These are phyloP conservation scores for Mycosphaerelloides madeirae DNA, from an alignment of 2,329 filamentous ascomycete species.

Conservation along the genomic window DNA sequence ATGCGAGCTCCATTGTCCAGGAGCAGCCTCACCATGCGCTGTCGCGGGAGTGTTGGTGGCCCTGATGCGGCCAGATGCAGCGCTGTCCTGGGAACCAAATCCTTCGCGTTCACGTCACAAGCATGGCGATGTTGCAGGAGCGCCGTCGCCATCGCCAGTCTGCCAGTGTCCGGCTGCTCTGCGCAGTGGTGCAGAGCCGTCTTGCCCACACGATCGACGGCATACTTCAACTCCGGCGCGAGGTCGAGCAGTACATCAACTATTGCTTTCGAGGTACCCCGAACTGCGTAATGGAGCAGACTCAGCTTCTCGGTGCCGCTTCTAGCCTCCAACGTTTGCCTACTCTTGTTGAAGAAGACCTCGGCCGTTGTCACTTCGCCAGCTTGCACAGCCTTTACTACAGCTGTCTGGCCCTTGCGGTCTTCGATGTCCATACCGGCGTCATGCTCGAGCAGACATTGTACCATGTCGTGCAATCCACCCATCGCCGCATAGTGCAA, in stretches of 20 bases:
- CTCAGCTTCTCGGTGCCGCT: constrained; percentile 17
- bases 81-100: constrained; percentile 13
- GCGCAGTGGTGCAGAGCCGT: constrained; percentile 21
- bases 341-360: constrained; percentile 10
- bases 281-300: constrained; percentile 17
- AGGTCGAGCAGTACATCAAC: constrained; percentile 17
- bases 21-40: constrained; percentile 15
- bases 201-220: constrained; percentile 16
- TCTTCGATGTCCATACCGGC: constrained; percentile 16
- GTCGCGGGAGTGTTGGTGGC: constrained; percentile 5
- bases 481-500: constrained; percentile 17
- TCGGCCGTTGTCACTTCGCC: constrained; percentile 14
- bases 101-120: constrained; percentile 16
- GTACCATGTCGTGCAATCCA: constrained; percentile 16
- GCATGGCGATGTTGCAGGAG: constrained; percentile 11
- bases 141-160: constrained; percentile 10
- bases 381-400: constrained; percentile 16
- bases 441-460: constrained; percentile 16
- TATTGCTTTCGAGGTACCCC: constrained; percentile 8
- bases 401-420: constrained; percentile 14
- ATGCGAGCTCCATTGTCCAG: constrained; percentile 12
- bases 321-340: constrained; percentile 9
- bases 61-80: constrained; percentile 18
- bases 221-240: constrained; percentile 14
- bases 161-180: constrained; percentile 5